A percentile compares a stretch with the other conserved stretches of the same genome.
These are phyloP conservation scores for Akanthomyces muscarius DNA, from an alignment of 2,329 filamentous ascomycete species.

Conservation along the genomic window DNA sequence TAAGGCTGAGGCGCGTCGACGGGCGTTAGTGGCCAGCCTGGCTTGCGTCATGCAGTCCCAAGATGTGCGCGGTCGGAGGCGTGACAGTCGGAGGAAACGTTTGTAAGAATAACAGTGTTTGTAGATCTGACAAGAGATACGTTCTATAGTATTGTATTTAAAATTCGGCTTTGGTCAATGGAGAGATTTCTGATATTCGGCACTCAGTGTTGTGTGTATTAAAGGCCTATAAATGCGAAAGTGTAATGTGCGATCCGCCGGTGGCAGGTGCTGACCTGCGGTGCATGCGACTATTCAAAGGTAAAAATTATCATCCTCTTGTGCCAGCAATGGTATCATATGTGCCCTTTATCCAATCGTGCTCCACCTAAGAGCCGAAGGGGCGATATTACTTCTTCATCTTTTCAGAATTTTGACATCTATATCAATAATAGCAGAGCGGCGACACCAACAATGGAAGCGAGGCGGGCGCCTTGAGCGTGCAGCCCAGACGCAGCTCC, in stretches of 20 bases:
- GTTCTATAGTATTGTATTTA: background rate
- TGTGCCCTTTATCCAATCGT: conserved; percentile 9
- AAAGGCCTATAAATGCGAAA: conserved; percentile 12
- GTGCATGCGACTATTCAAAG: background rate
- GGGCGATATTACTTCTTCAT: background rate
- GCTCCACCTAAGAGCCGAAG: background rate
- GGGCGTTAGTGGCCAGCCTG: too few relatives aligned
- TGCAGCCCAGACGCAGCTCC: conserved; percentile 1
- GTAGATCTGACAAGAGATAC: too few relatives aligned
- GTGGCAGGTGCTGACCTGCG: background rate
- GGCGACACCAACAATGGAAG: background rate
- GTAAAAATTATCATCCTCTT: background rate
- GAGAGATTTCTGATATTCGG: background rate
- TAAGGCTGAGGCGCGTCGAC: too few relatives aligned
- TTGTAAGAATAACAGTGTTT: too few relatives aligned
- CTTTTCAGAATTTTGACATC: background rate
- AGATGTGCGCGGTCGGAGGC: too few relatives aligned
- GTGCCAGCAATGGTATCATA: conserved; percentile 14
- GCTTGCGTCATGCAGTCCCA: too few relatives aligned
- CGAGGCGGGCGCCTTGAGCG: background rate
- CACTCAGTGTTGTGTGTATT: conserved; percentile 3
- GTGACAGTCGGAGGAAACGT: too few relatives aligned
- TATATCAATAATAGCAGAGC: conserved; percentile 6
- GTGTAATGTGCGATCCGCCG: background rate
- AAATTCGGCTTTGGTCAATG: background rate